Percentiles rank a stretch among this genome's conserved stretches.
Conservation (phyloP, 1,139 yeast genomes). For the Suhomyces coccinellae region DNA sequence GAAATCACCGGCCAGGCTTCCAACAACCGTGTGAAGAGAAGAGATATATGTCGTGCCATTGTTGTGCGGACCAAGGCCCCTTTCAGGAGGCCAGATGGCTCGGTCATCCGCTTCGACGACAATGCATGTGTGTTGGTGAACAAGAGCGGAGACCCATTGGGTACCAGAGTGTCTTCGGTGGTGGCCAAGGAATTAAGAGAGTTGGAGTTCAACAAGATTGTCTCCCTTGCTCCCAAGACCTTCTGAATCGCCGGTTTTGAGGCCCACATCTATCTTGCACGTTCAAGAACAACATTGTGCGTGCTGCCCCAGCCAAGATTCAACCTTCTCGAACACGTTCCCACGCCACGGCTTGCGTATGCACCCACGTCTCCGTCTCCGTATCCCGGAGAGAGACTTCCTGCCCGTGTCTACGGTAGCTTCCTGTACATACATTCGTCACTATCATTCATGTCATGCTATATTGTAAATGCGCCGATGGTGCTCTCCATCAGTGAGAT, state of each 20-base stretch:
- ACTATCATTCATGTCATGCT: slow-evolving; percentile 1
- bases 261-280: neutral
- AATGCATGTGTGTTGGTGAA: slow-evolving; percentile 95
- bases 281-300: too few species aligned
- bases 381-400: neutral
- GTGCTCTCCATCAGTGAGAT: slow-evolving; percentile 26
- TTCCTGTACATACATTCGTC: slow-evolving; percentile 3
- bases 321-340: too few species aligned
- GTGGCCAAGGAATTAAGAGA: slow-evolving; percentile 91
- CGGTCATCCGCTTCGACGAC: slow-evolving; percentile 85
- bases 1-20: slow-evolving; percentile 69
- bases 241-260: slow-evolving; percentile 31
- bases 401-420: neutral
- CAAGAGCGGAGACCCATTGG: slow-evolving; percentile 91
- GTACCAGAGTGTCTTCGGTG: slow-evolving; percentile 88
- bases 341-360: too few species aligned
- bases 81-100: slow-evolving; percentile 82
- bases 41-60: slow-evolving; percentile 94
- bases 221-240: slow-evolving; percentile 88
- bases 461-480: slow-evolving; percentile 24
- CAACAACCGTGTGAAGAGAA: slow-evolving; percentile 83
- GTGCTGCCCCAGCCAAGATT: too few species aligned
- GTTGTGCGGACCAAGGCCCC: slow-evolving; percentile 92
- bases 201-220: slow-evolving; percentile 81
- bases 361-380: too few species aligned